phyloP scores from a whole-genome alignment of 768 basidiomycete species.

The Phaffia australis region DNA sequence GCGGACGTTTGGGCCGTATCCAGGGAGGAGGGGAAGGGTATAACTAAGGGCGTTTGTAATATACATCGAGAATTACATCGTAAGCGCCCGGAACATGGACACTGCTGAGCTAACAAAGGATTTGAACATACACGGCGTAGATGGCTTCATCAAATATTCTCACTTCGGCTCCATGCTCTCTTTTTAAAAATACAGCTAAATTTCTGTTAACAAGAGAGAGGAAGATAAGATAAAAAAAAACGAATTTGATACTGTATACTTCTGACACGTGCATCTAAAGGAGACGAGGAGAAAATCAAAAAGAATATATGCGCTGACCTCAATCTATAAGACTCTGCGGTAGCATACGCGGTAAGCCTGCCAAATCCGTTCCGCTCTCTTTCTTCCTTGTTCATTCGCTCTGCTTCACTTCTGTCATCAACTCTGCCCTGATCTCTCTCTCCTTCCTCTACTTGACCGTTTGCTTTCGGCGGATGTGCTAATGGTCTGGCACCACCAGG shows the following conservation, averaged over 20 bases:
- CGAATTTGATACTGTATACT: background rate
- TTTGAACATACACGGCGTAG: constrained; percentile 53
- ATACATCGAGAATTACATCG: background rate
- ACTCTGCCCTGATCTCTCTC: constrained; percentile 51
- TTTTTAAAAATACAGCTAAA: constrained; percentile 70
- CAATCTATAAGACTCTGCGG: constrained; percentile 74
- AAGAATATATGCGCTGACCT: constrained; percentile 40
- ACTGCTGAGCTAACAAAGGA: background rate
- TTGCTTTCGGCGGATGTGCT: constrained; percentile 39
- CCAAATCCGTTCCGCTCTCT: constrained; percentile 68
- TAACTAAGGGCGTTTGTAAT: constrained; percentile 47
- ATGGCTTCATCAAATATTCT: constrained; percentile 86
- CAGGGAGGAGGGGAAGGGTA: constrained; percentile 81
- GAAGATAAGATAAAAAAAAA: background rate
- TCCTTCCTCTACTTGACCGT: constrained; percentile 49
- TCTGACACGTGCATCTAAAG: background rate
- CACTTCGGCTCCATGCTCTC: constrained; percentile 75
- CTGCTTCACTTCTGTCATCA: constrained; percentile 73
- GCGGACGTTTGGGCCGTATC: constrained; percentile 73
- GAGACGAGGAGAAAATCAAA: too few relatives aligned
- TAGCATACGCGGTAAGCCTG: constrained; percentile 77
- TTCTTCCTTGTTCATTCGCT: constrained; percentile 79
- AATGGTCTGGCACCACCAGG: constrained; percentile 5
- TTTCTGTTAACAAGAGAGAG: constrained; percentile 32
- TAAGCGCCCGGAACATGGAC: constrained; percentile 1